These are phyloP conservation scores for Alternaria consortialis DNA, from an alignment of 2,329 filamentous ascomycete species.

Conservation along the genomic window DNA sequence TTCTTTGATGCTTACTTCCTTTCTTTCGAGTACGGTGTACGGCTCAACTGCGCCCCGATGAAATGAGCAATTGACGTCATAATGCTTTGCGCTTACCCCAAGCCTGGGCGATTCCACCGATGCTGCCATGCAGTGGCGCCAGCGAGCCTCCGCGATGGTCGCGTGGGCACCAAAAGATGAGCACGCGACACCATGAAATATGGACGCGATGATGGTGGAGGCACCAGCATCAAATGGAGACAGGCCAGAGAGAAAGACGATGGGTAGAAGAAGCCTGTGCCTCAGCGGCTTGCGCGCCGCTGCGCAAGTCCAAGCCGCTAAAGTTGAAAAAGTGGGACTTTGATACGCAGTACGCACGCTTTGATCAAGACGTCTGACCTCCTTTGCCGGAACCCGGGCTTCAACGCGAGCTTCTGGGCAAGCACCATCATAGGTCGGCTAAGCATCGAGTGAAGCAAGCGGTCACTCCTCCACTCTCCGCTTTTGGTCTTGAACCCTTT, in stretches of 20 bases:
- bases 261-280: constrained; percentile 3
- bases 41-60: not conserved
- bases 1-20: not conserved
- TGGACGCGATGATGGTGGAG: not conserved
- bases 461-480: constrained; percentile 3
- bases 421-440: constrained; percentile 7
- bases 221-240: not conserved
- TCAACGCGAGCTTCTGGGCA: constrained; percentile 13
- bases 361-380: constrained; percentile 14
- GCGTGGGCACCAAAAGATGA: not conserved
- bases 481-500: constrained; percentile 1
- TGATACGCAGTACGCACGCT: constrained; percentile 15
- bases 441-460: constrained; percentile 13
- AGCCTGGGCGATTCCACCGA: not conserved
- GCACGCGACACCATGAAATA: constrained; percentile 2
- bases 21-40: not conserved
- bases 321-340: constrained; percentile 10
- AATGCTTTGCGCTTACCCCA: not conserved
- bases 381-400: constrained; percentile 11
- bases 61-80: constrained; percentile 13
- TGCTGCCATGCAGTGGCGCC: constrained; percentile 1
- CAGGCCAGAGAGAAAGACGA: not conserved
- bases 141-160: not conserved
- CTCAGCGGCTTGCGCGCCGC: not conserved
- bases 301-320: constrained; percentile 8